Evolutionary conservation across 192 early-diverging fungal species (phyloP), one percentile per base, ranked within the genome.

Genomic region (Chytriomyces hyalinus): DNA sequence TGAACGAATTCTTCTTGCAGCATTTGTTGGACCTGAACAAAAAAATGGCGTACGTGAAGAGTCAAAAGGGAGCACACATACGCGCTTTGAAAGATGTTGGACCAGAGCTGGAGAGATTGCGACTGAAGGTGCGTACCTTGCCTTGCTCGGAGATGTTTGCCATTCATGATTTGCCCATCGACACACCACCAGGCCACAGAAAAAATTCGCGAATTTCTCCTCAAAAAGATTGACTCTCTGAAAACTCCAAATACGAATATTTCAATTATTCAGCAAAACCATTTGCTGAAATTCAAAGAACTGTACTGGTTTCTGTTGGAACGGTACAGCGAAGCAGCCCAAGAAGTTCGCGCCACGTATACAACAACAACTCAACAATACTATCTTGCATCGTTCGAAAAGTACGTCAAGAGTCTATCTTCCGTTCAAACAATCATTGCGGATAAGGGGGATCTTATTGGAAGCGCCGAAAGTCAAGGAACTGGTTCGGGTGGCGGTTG

Each of bases 231-330:
- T 75, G 93, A 96, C 65, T 88, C 90, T 5, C 87, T 99, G 61
- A 90, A 92, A 69, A 89, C 92, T 57, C 93, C 95, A 17, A 97
- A 93, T 81, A 94, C 97, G 66, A 99, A 98, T 75, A 91, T 98
- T 17, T 90, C 93, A 67, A 93, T 98, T 10, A 84, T 97, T 75
- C 97, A 99, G 82, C 93, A 94, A 80, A 96, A 92, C 6, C 86
- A 94, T 11, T 88, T 99, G 20, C 80, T 97, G 20, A 97, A 96
- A 83, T 97, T 94, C 84, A 96, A 95, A 62, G 93, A 92, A 62
- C 86, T 99, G 15, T 94, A 96, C 78, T 90, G 90, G 81, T 99
- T 99, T 82, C 87, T 97, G 26, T 87, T 95, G 67, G 94, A 95
- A 70, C 85, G 94, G 28, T 95, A 96, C 81, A 84, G 85, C 17